These are phyloP conservation scores for Hygrocybe punicea DNA, from an alignment of 768 basidiomycete genomes.

Conservation along the genomic window DNA sequence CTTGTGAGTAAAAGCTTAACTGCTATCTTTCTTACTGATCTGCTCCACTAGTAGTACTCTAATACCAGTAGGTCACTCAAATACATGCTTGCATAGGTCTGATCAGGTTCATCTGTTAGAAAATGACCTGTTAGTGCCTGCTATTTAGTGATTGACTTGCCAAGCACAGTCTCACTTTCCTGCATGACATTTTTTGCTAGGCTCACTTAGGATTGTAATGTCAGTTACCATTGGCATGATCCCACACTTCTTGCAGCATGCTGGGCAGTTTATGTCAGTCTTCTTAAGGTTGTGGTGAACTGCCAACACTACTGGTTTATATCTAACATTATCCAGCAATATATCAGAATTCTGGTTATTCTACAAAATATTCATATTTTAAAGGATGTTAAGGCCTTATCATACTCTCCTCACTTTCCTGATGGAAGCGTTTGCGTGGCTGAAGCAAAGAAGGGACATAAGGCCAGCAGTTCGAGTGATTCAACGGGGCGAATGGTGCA, in stretches of 20 bases:
- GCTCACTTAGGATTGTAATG: background rate
- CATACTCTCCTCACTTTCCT: background rate
- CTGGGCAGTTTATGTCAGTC: background rate
- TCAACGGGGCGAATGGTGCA: too few relatives aligned
- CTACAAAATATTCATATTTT: background rate
- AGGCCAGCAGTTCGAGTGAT: too few relatives aligned
- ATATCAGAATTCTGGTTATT: background rate
- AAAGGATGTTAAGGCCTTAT: background rate
- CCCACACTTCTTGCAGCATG: background rate
- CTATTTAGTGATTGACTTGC: too few relatives aligned
- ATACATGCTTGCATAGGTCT: background rate
- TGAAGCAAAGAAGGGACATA: too few relatives aligned
- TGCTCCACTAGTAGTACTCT: too few relatives aligned
- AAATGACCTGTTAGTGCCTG: background rate
- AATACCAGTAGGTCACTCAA: too few relatives aligned
- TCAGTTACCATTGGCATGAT: background rate
- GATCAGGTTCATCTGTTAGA: background rate
- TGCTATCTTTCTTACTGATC: too few relatives aligned
- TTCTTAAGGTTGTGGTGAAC: background rate
- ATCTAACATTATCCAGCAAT: background rate
- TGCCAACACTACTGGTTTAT: background rate
- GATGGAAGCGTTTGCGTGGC: too few relatives aligned
- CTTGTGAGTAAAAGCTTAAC: too few relatives aligned
- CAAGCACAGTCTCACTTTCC: background rate
- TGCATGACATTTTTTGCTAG: background rate